Conservation (phyloP, 345 rosid species). For the Aquilaria sinensis region DNA sequence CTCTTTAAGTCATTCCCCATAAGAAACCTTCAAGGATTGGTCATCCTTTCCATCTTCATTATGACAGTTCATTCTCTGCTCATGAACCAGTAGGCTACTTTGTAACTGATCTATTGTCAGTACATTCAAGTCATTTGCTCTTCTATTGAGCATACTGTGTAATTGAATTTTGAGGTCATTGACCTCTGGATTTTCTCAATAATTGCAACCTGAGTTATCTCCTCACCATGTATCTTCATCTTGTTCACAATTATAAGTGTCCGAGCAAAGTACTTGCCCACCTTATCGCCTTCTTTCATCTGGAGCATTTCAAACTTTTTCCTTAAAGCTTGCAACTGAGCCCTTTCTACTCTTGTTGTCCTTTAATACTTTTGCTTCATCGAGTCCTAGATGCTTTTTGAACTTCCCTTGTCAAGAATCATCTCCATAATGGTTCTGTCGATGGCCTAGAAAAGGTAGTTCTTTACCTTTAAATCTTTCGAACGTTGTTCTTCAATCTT, state of each 20-base stretch:
- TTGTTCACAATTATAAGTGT: neutral
- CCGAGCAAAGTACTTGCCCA: neutral
- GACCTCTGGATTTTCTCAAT: constrained; percentile 1
- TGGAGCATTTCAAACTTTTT: neutral
- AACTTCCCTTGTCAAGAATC: neutral
- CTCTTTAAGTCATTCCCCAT: neutral
- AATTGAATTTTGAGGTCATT: constrained; percentile 1
- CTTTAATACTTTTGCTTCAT: too few relatives aligned
- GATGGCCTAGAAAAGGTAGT: constrained; percentile 7
- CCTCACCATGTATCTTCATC: constrained; percentile 6
- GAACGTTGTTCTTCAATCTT: too few relatives aligned
- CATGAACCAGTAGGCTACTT: constrained; percentile 7
- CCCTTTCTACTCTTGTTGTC: neutral
- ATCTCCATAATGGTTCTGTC: neutral
- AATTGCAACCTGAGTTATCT: constrained; percentile 1
- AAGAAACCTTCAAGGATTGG: neutral
- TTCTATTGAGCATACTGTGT: constrained; percentile 7
- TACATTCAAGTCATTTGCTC: neutral
- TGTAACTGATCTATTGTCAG: constrained; percentile 11
- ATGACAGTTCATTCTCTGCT: constrained; percentile 1
- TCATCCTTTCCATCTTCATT: neutral
- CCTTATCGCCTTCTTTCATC: constrained; percentile 3
- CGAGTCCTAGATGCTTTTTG: too few relatives aligned
- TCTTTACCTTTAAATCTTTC: constrained; percentile 8
- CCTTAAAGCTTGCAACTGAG: constrained; percentile 3